A percentile compares a stretch with the other conserved stretches of the same genome.
phyloP scores from a whole-genome alignment of 108 stramenopile species.

The Aurantiochytrium sp. region DNA sequence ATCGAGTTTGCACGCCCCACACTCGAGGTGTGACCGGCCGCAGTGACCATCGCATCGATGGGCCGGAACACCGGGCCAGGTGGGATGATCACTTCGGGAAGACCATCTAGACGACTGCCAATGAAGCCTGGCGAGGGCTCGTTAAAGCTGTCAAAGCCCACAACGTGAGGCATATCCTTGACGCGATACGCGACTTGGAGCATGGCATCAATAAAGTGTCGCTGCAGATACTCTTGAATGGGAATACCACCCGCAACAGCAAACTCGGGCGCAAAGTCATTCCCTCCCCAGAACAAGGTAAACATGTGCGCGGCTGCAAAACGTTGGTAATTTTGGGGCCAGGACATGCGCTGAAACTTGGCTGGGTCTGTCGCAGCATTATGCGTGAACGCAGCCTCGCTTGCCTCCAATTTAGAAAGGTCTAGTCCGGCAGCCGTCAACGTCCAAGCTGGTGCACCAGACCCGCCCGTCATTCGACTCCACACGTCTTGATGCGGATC shows the following conservation, averaged over 20 bases:
- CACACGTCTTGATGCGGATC: conserved; percentile 50
- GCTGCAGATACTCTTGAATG: conserved; percentile 5
- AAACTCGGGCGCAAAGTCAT: conserved; percentile 20
- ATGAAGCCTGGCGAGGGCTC: conserved; percentile 15
- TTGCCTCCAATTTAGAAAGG: conserved; percentile 23
- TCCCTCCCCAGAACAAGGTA: conserved; percentile 6
- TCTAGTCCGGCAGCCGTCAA: conserved; percentile 36
- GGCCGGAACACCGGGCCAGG: not conserved
- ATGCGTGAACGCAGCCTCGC: conserved; percentile 29
- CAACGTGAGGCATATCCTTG: conserved; percentile 7
- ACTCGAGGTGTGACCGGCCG: not conserved
- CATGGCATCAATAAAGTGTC: conserved; percentile 1
- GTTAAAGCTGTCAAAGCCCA: conserved; percentile 13
- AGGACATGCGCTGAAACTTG: conserved; percentile 7
- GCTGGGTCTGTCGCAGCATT: not conserved
- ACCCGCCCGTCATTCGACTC: conserved; percentile 48
- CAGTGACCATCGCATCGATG: not conserved
- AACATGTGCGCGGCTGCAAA: not conserved
- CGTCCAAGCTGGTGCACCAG: conserved; percentile 45
- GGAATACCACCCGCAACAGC: conserved; percentile 11
- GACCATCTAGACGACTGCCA: not conserved
- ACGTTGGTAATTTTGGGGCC: conserved; percentile 1
- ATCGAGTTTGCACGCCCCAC: not conserved
- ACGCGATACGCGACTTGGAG: not conserved
- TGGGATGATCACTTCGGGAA: not conserved